Conservation (phyloP, 2,329 filamentous ascomycete genomes). For the Sarocladiaceae sp. region DNA sequence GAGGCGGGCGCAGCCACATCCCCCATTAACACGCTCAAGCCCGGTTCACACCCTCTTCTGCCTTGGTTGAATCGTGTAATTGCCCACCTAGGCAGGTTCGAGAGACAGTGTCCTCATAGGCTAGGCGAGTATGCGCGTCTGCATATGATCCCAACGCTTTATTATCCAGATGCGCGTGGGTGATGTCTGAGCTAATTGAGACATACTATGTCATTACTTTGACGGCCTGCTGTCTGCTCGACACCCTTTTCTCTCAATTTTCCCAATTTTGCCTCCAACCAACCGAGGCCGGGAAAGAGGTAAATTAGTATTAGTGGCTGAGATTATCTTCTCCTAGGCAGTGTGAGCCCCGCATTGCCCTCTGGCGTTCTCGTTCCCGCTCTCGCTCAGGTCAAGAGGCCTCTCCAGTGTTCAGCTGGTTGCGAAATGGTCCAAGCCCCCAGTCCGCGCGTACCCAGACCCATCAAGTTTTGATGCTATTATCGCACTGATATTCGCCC, state of each 20-base stretch:
- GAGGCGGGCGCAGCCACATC: not conserved
- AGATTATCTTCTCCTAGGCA: too few species aligned
- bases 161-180: not conserved
- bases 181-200: not conserved
- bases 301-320: too few species aligned
- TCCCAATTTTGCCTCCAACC: not conserved
- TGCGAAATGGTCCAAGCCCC: not conserved
- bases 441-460: constrained; percentile 7
- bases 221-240: not conserved
- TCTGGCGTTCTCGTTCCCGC: too few species aligned
- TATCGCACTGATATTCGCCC: not conserved
- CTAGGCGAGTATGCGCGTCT: not conserved
- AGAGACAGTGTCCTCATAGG: not conserved
- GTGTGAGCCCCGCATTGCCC: not conserved
- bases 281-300: not conserved
- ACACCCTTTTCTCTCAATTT: not conserved
- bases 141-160: not conserved
- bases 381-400: not conserved
- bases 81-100: constrained; percentile 7
- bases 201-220: not conserved
- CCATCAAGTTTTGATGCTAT: not conserved
- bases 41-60: not conserved
- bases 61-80: constrained; percentile 2
- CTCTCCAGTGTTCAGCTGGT: not conserved
- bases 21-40: not conserved